Base-by-base conservation (phyloP, 1,284 basidiomycete genomes). In the Cutaneotrichosporon spelunceum region DNA sequence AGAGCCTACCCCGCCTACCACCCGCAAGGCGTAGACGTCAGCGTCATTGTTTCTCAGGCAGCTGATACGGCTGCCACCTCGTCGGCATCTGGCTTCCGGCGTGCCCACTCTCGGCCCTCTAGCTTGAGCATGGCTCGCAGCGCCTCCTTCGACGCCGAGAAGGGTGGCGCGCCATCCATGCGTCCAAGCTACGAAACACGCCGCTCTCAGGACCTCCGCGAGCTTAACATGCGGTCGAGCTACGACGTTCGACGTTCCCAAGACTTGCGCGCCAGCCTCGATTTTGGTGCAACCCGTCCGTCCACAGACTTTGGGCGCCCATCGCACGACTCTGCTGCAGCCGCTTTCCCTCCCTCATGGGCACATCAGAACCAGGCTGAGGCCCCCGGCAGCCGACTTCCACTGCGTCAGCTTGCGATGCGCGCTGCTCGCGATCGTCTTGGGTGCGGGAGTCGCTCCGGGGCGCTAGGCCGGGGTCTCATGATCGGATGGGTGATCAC, bases 401-500 rank as follows among this genome's bases (percentile, higher is more conserved):
- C 52, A 13, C 21, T 53, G n/a, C 33, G 52, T 24, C 33, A 57
- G 14, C 45, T 66, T 1, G 23, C 59, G 10, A 26, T 56, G 16
- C 57, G 53, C 21, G 61, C 61, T 0, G 54, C 58, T 4, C 53
- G 57, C 10, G 65, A 66, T 5, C 61, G 65, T 5, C 52, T 63
- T 2, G 24, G 45, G 4, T 59, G 61, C 27, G 62, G 62, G 7
- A 50, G 45, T 16, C 53, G 55, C 21, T 62, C 67, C 42, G 69
- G 69, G 3, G 67, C 65, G 1, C 56, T 76, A 11, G 75, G 75
- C 0, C 67, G 69, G 13, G 67, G 67, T 0, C 68, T 77, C 62
- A 73, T 77, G 36, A 57, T 73, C n/a, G 74, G 74, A 4, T 79
- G 76, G 76, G 68, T 75, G 10, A 53, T 68, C 1, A 79, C 74